Evolutionary conservation across 2,329 filamentous ascomycete genomes (phyloP), one percentile per base, ranked within the genome.

Genomic region (Hypomyces rosellus): DNA sequence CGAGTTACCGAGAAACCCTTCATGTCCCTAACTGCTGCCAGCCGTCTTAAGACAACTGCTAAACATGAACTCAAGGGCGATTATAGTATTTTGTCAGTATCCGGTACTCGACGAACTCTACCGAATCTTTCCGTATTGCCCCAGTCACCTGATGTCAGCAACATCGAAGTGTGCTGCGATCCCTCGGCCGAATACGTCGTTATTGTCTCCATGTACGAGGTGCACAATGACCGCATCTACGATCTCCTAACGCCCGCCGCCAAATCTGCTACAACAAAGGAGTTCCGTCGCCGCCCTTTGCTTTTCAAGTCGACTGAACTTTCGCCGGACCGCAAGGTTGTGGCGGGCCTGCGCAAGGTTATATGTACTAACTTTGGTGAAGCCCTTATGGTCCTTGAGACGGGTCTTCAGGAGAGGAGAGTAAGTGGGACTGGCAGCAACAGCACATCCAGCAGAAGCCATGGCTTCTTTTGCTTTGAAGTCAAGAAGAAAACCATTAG

Each of bases 141-240:
- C 1, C 82, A 86, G 51, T 72, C 76, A 5, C 92, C 92, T 8
- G 84, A 90, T 55, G 81, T 96, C 47, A 82, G 83, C 66, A 76
- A 84, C 46, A 74, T 95, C 40, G 72, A 77, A 4, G 75, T 95
- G 0, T 76, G 81, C 0, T 70, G 66, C 56, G 67, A 70, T 39
- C 74, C 82, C 44, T 78, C 79, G 16, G 81, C 85, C 49, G 89
- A 96, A 59, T 96, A 96, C 60, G 86, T 87, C 4, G 83, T 99
- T 48, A 74, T 99, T 11, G 78, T 99, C 18, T 96, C 90, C 48
- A 99, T 99, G 91, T 97, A 97, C 68, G 93, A 99, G 67, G 92
- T 99, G 1, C 96, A 99, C 73, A 99, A 99, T 63, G 92, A 99
- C 69, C 85, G 91, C 34, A 97, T 99, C 57, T 97, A 95, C 65